Evolutionary conservation across 495 filamentous ascomycete species (phyloP).

Genomic region (Cercophora newfieldiana): DNA sequence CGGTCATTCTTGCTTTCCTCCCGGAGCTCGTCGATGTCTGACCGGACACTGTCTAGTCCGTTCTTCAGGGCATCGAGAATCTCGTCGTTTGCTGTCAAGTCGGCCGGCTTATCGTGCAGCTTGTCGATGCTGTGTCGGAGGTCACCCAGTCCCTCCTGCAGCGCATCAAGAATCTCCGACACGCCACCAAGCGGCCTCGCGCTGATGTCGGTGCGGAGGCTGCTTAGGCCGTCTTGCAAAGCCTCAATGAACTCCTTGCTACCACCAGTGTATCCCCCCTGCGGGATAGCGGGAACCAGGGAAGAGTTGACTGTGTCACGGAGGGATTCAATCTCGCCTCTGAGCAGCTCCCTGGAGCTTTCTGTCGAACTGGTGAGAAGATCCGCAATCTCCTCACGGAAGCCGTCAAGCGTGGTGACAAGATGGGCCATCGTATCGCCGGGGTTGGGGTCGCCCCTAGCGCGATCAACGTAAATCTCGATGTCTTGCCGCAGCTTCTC

Average conservation of each 20-base stretch:
- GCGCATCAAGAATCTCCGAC: constrained; percentile 74
- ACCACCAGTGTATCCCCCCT: constrained; percentile 30
- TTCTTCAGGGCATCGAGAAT: constrained; percentile 83
- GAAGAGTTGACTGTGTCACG: constrained; percentile 70
- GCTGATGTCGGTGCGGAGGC: constrained; percentile 64
- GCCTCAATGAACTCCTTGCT: constrained; percentile 65
- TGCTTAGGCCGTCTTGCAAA: constrained; percentile 68
- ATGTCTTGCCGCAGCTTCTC: constrained; percentile 78
- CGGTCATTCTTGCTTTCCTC: constrained; percentile 51
- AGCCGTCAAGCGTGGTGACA: constrained; percentile 66
- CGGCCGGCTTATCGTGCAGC: constrained; percentile 72
- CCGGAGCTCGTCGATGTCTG: constrained; percentile 76
- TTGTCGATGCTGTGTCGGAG: constrained; percentile 75
- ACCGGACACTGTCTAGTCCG: constrained; percentile 68
- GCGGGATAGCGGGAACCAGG: constrained; percentile 59
- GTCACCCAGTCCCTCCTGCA: constrained; percentile 77
- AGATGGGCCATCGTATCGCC: constrained; percentile 78
- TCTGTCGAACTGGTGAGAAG: constrained; percentile 45
- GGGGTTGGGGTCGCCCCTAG: constrained; percentile 64
- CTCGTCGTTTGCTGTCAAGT: constrained; percentile 78
- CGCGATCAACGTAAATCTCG: constrained; percentile 72
- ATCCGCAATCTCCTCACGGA: constrained; percentile 69
- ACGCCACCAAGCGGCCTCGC: constrained; percentile 57
- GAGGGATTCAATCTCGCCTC: constrained; percentile 75
- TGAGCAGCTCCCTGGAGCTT: constrained; percentile 64